Evolutionary conservation across 257 asterid species (phyloP).

Genomic region (Nicotiana noctiflora): DNA sequence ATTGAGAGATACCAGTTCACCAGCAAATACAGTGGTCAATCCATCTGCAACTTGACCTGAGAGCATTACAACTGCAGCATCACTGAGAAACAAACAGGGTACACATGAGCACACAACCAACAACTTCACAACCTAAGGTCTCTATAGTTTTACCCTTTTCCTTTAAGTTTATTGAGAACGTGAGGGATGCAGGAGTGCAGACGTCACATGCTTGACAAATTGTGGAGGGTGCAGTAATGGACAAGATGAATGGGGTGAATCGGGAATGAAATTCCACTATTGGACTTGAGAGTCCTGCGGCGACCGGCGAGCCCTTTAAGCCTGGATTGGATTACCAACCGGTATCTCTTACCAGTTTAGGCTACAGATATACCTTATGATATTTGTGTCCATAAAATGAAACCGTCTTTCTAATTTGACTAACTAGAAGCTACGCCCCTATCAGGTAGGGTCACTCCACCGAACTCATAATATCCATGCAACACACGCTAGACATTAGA

Average conservation of each 20-base stretch:
- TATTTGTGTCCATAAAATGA: not conserved
- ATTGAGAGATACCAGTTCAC: constrained; percentile 63
- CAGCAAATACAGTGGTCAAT: constrained; percentile 68
- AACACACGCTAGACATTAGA: too few species aligned
- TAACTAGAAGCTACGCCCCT: not conserved
- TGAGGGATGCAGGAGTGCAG: not conserved
- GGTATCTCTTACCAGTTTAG: not conserved
- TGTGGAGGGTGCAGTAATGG: not conserved
- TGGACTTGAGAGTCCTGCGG: not conserved
- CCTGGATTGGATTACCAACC: not conserved
- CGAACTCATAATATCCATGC: not conserved
- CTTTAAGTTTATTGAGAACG: not conserved
- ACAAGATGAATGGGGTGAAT: not conserved
- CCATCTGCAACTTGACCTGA: constrained; percentile 96
- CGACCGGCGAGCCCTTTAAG: not conserved
- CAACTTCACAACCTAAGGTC: not conserved
- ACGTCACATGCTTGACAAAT: constrained; percentile 4
- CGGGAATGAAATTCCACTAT: not conserved
- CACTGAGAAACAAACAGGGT: constrained; percentile 38
- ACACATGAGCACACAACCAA: constrained; percentile 14
- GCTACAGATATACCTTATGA: not conserved
- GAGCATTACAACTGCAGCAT: constrained; percentile 87
- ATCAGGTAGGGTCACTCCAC: not conserved
- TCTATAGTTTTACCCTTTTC: not conserved
- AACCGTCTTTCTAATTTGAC: not conserved